Base-by-base conservation (phyloP, 495 filamentous ascomycete genomes). In the Daldinia caldariorum region DNA sequence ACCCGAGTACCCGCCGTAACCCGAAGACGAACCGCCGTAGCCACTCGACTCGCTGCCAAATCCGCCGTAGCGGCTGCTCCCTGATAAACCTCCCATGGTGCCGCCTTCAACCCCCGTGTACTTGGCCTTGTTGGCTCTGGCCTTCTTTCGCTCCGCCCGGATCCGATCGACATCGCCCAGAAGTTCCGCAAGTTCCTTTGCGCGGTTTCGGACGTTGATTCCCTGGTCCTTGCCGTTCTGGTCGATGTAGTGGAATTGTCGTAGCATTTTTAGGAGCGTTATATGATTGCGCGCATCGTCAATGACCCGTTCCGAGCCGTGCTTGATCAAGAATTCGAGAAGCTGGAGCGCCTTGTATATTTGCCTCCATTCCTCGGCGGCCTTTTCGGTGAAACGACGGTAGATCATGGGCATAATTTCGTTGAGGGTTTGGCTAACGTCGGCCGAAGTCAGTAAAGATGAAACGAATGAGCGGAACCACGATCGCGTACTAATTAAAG, bases 381-480 rank as follows among this genome's bases (percentile, higher is more conserved):
- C 86, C 82, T 99, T 99, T 77, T 99, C 95, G 59, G 95, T 99
- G 76, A 99, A 99, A 53, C 95, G 91, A 76, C 96, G 96, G 84
- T 99, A 99, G 72, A 99, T 97, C 92, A 99, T 92, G 51, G 95
- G 95, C 95, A 99, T 99, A 77, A 99, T 98, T 79, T 99, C 95
- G 78, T 97, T 98, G 37, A 99, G 91, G 43, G 94, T 86, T 88
- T 97, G 93, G 76, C 95, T 99, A 73, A 53, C 29, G 45, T 12
- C 31, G 22, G 45, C 35, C 5, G 18, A 58, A 29, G 49, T 65
- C 54, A 54, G 66, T 1, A 57, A 51, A n/a, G 34, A 16, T 45
- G 53, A 53, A 58, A 37, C 20, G 12, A n/a, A 8, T 16, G 18
- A 13, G 55, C 5, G 43, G 20, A 22, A 53, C 3, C 14, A 38